phyloP scores from a whole-genome alignment of 352 stramenopile genomes.

The Globisporangium yorkense region DNA sequence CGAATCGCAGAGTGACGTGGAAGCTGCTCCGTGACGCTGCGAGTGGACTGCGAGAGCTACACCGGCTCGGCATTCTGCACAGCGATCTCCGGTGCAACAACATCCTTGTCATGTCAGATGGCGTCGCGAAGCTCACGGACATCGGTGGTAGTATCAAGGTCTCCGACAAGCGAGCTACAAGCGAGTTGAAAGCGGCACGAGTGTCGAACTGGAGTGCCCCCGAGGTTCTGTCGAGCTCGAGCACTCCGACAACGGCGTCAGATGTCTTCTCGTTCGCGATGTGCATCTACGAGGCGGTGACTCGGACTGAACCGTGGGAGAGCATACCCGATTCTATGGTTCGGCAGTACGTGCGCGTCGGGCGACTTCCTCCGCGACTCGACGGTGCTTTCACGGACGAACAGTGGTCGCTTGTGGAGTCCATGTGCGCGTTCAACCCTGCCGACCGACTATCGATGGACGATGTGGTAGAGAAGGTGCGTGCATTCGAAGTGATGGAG shows the following conservation, averaged over 20 bases:
- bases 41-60: neutral
- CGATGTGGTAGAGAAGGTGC: neutral
- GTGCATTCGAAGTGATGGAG: neutral
- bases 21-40: neutral
- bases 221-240: neutral
- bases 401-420: neutral
- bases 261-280: slow-evolving; percentile 1
- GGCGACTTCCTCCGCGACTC: neutral
- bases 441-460: neutral
- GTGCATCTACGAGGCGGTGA: neutral
- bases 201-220: neutral
- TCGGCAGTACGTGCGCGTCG: neutral
- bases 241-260: neutral
- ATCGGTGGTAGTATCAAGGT: neutral
- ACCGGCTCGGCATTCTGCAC: neutral
- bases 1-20: neutral
- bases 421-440: neutral
- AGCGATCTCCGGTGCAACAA: neutral
- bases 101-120: neutral
- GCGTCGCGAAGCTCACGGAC: neutral
- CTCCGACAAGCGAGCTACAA: neutral
- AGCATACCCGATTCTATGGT: neutral
- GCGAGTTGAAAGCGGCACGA: neutral
- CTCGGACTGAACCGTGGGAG: neutral
- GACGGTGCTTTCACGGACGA: neutral